These are phyloP conservation scores for Balansia obtecta DNA, from an alignment of 2,329 filamentous ascomycete species.

Conservation along the genomic window DNA sequence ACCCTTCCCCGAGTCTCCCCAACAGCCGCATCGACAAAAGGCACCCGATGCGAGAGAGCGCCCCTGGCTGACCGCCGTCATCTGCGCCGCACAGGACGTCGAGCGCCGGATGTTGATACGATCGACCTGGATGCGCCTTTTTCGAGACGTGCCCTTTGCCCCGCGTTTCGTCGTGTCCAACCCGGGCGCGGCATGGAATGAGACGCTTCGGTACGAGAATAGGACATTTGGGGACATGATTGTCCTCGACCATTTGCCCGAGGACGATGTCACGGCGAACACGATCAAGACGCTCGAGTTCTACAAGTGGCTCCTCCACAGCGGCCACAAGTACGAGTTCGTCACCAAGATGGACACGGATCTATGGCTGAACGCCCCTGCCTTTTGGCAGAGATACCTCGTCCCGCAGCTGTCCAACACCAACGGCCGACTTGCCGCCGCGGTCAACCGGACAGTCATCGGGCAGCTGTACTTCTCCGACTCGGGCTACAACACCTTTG, in stretches of 20 bases:
- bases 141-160: conserved; percentile 16
- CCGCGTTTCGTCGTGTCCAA: conserved; percentile 20
- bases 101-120: conserved; percentile 19
- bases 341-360: conserved; percentile 22
- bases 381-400: conserved; percentile 19
- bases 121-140: conserved; percentile 20
- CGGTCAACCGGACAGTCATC: conserved; percentile 15
- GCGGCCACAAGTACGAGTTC: conserved; percentile 15
- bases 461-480: conserved; percentile 17
- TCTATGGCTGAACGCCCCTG: conserved; percentile 19
- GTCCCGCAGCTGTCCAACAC: conserved; percentile 11
- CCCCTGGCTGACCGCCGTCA: conserved; percentile 19
- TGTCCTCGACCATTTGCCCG: conserved; percentile 19
- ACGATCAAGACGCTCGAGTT: conserved; percentile 22
- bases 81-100: conserved; percentile 15
- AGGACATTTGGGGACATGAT: conserved; percentile 21
- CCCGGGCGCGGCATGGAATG: conserved; percentile 15
- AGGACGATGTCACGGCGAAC: conserved; percentile 20
- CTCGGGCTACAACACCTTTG: conserved; percentile 15
- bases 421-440: conserved; percentile 5
- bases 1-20: conserved; percentile 15
- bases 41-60: not conserved
- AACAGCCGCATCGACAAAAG: conserved; percentile 3
- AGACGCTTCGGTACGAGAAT: conserved; percentile 17
- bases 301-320: conserved; percentile 17